These are phyloP conservation scores for Ogataea ganodermae DNA, from an alignment of 805 yeast species.

Conservation along the genomic window DNA sequence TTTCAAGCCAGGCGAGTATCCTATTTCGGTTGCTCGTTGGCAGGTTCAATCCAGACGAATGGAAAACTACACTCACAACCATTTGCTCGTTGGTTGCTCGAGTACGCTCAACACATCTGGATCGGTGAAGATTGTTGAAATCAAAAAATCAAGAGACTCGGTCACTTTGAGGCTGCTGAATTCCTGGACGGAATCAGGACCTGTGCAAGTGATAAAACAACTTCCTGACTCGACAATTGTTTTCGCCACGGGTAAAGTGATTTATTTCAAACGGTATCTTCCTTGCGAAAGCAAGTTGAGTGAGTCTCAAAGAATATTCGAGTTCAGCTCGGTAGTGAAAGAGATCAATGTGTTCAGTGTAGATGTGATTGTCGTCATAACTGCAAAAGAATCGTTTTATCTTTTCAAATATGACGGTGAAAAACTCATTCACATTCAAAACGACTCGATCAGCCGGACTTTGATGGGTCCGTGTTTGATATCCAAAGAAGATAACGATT, in stretches of 20 bases:
- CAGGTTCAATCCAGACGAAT: constrained; percentile 25
- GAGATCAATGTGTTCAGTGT: constrained; percentile 25
- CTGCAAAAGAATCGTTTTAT: constrained; percentile 32
- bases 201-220: constrained; percentile 28
- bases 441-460: constrained; percentile 25
- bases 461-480: constrained; percentile 27
- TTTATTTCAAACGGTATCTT: constrained; percentile 22
- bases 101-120: constrained; percentile 21
- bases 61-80: constrained; percentile 24
- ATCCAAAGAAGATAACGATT: constrained; percentile 9
- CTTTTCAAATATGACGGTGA: constrained; percentile 21
- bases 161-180: constrained; percentile 20
- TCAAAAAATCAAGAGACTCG: constrained; percentile 20
- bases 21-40: constrained; percentile 39
- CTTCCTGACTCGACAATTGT: constrained; percentile 27
- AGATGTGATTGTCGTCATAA: constrained; percentile 28
- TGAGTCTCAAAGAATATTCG: constrained; percentile 12
- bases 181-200: constrained; percentile 23
- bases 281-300: constrained; percentile 27
- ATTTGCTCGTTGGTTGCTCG: constrained; percentile 38
- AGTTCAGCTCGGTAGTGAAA: constrained; percentile 22
- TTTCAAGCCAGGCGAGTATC: constrained; percentile 28
- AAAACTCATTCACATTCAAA: constrained; percentile 13
- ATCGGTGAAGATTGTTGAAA: constrained; percentile 31
- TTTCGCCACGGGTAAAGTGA: constrained; percentile 21